phyloP scores from a whole-genome alignment of 495 filamentous ascomycete genomes.

The Amniculicola lignicola region DNA sequence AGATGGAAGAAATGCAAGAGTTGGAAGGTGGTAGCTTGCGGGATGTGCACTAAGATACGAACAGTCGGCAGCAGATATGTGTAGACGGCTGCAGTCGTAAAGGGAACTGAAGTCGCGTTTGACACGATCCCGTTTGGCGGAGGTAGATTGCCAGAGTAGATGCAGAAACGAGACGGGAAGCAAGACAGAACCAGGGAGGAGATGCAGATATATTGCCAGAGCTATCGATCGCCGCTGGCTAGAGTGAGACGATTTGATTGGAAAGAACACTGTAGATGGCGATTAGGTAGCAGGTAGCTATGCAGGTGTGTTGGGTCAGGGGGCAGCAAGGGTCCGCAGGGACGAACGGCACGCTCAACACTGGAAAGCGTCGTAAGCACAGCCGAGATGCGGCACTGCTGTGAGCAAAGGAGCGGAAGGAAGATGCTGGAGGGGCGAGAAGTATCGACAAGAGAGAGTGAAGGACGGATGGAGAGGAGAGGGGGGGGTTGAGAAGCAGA shows the following conservation, averaged over 20 bases:
- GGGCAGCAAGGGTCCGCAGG: no score
- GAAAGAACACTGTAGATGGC: conserved; percentile 20
- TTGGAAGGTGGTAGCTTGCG: conserved; percentile 10
- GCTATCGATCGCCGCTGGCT: conserved; percentile 7
- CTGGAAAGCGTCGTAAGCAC: no score
- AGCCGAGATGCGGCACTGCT: no score
- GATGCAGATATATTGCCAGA: conserved; percentile 15
- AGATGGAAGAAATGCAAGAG: conserved; percentile 28
- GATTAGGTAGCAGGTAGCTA: not conserved
- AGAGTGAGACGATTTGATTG: not conserved
- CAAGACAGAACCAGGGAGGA: conserved; percentile 4
- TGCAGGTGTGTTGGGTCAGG: not conserved
- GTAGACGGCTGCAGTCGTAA: conserved; percentile 8
- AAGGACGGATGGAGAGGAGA: no score
- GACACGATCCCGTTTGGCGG: conserved; percentile 10
- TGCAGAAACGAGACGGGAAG: conserved; percentile 22
- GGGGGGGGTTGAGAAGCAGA: no score
- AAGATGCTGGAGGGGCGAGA: no score
- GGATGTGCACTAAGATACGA: conserved; percentile 28
- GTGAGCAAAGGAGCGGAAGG: no score
- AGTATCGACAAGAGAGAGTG: no score
- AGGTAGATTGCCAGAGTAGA: conserved; percentile 35
- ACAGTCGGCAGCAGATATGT: conserved; percentile 19
- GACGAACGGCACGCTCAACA: no score
- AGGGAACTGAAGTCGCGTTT: conserved; percentile 1